Base-by-base conservation (phyloP, 2,329 filamentous ascomycete species). In the Sporothrix humicola region DNA sequence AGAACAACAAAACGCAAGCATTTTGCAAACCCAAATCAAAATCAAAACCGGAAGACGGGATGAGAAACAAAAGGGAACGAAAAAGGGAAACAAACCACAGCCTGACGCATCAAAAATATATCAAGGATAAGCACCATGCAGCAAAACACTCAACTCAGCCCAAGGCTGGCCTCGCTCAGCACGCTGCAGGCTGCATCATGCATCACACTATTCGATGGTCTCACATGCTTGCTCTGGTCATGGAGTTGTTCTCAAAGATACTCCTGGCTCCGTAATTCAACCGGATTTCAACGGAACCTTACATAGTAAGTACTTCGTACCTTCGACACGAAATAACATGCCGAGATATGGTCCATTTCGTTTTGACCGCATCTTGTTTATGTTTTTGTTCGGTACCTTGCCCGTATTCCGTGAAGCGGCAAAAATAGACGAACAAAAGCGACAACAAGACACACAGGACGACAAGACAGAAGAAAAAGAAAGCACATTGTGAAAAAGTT, bases 101-200 rank as follows among this genome's bases (percentile, higher is more conserved):
- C 31, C 31, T 37, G 31, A 37, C 31, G 31, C 31, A 31, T 15
- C 31, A 26, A 13, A 20, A 37, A 37, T 26, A 37, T 37, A 37
- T 7, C 5, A 56, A 13, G n/a, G 58, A n/a, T 3, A n/a, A 31
- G 65, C 63, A 68, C 9, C 23, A 52, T 37, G 23, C 46, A 68
- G 46, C 65, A 68, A 68, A 31, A 12, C 10, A 48, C 42, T 26
- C 20, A 66, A 48, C 42, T 26, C 20, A 66, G 20, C 10, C 42
- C 42, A 66, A 42, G 59, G 37, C 20, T 17, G 42, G 61, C 61
- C 20, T 48, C 12, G 61, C 42, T 48, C 61, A 48, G 61, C 42
- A 66, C 20, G 6, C 20, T 48, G 61, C 61, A 65, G 42, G 61
- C n/a, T 65, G 17, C 42, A 66, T 63, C 59, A 6, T 68, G 65